Evolutionary conservation across 208 protist species (phyloP).

Genomic region (Wallacemonas sp.): DNA sequence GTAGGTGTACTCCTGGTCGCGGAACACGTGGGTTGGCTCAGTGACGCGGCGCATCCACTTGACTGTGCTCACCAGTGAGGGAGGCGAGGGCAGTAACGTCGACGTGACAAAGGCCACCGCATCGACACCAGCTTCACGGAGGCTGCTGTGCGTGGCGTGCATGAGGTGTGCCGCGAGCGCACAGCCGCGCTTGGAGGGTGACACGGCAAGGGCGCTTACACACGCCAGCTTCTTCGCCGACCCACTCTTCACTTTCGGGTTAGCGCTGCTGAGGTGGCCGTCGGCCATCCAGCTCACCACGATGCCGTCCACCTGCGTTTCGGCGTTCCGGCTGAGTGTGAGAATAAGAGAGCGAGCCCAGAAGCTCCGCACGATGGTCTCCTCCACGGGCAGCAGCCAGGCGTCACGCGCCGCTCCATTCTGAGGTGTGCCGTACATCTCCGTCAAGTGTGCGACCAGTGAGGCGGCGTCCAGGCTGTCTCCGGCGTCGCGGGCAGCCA

Average conservation of each 20-base stretch:
- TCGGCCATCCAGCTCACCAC: constrained; percentile 10
- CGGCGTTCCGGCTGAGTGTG: not conserved
- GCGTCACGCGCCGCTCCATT: not conserved
- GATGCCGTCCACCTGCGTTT: constrained; percentile 19
- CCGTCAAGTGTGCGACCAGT: constrained; percentile 2
- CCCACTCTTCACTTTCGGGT: constrained; percentile 11
- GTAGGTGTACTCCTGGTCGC: constrained; percentile 17
- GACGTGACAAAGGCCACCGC: constrained; percentile 48
- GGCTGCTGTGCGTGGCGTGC: constrained; percentile 11
- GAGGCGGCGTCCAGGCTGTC: not conserved
- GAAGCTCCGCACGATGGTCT: not conserved
- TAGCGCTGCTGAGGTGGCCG: constrained; percentile 10
- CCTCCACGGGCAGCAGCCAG: constrained; percentile 8
- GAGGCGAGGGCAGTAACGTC: constrained; percentile 36
- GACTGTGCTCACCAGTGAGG: constrained; percentile 39
- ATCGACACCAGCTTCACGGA: constrained; percentile 6
- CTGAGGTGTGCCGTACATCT: constrained; percentile 8
- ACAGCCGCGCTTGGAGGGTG: constrained; percentile 8
- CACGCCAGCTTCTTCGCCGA: constrained; percentile 14
- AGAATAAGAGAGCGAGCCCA: not conserved
- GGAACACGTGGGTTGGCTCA: constrained; percentile 33
- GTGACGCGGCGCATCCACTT: constrained; percentile 77
- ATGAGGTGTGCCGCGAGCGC: constrained; percentile 43
- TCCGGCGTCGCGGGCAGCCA: not conserved
- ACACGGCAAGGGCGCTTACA: constrained; percentile 28